A percentile compares a stretch with the other conserved stretches of the same genome.
These are phyloP conservation scores for Suillus bovinus DNA, from an alignment of 768 basidiomycete species.

Conservation along the genomic window DNA sequence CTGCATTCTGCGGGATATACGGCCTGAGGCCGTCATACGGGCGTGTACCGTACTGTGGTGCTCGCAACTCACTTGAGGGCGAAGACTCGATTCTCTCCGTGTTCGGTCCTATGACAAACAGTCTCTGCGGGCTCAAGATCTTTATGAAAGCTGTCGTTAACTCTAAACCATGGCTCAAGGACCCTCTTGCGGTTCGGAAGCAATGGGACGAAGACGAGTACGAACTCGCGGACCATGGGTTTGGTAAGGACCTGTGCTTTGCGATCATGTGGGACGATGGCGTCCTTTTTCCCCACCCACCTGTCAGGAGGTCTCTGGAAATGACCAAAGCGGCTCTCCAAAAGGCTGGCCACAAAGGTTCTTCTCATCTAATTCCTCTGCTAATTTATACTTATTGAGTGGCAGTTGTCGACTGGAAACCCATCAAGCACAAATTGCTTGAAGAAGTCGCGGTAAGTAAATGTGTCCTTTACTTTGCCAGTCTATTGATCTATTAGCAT, in stretches of 20 bases:
- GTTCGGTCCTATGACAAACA: constrained; percentile 67
- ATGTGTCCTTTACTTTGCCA: constrained; percentile 11
- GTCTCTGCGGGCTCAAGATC: constrained; percentile 57
- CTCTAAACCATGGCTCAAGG: constrained; percentile 63
- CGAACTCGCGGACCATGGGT: constrained; percentile 55
- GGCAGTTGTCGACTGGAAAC: constrained; percentile 71
- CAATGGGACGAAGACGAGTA: constrained; percentile 64
- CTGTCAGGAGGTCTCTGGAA: constrained; percentile 60
- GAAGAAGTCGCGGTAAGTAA: constrained; percentile 39
- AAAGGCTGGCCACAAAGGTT: constrained; percentile 66
- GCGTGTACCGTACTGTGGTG: constrained; percentile 70
- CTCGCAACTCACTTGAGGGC: constrained; percentile 65
- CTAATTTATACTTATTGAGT: background rate
- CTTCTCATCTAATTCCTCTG: constrained; percentile 9
- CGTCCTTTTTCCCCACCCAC: constrained; percentile 60
- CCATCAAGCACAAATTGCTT: constrained; percentile 52
- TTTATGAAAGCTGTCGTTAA: constrained; percentile 68
- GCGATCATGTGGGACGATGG: constrained; percentile 71
- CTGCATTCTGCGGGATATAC: constrained; percentile 68
- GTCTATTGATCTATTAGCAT: background rate
- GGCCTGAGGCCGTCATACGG: constrained; percentile 68
- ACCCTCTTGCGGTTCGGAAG: constrained; percentile 59
- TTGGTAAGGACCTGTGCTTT: constrained; percentile 53
- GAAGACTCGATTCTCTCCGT: constrained; percentile 73
- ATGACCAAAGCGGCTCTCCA: constrained; percentile 54